Evolutionary conservation across 2,329 filamentous ascomycete species (phyloP), one percentile per base, ranked within the genome.

Genomic region (Pyrenophora graminea): DNA sequence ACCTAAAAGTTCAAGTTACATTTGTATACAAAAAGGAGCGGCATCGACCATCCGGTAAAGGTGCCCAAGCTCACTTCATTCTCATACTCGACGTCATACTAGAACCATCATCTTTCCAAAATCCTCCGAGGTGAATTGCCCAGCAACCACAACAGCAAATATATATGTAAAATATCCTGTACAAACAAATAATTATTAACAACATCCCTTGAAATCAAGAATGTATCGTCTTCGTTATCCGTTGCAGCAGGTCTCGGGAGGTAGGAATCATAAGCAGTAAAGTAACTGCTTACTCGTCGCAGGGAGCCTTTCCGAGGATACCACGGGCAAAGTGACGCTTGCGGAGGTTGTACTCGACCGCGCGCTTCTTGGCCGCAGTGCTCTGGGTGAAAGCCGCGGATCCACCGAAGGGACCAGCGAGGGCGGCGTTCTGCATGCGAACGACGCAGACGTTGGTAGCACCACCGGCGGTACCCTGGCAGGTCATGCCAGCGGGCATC

Each of bases 401-500:
- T 45, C 85, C 85, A 64, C 86, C 85, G 57, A 89, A 88, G 18
- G 86, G 85, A 4, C 85, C 85, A 8, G 85, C 84, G 15, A 79
- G 72, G 10, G 85, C 82, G 3, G 71, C 63, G 75, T 89, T 89
- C 66, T 83, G 80, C 50, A 88, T 76, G 51, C 85, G 82, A 27
- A 85, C 84, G 51, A 88, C 73, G 74, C 86, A 89, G 61, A 88
- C 85, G 62, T 85, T 84, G 53, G 76, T 62, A 12, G 79, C 85
- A 21, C 82, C 84, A 45, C 79, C 85, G 6, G 81, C 82, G 37
- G 76, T 77, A 48, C 78, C 86, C 23, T 80, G 77, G 72, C 86
- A 89, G 23, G 82, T 86, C 84, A 87, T 88, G 46, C 85, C 86
- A 38, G 74, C 74, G 30, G 86, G 85, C 82, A 88, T 86, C 71